These are phyloP conservation scores for Phytophthora capsici DNA, from an alignment of 352 stramenopile genomes.

Conservation along the genomic window DNA sequence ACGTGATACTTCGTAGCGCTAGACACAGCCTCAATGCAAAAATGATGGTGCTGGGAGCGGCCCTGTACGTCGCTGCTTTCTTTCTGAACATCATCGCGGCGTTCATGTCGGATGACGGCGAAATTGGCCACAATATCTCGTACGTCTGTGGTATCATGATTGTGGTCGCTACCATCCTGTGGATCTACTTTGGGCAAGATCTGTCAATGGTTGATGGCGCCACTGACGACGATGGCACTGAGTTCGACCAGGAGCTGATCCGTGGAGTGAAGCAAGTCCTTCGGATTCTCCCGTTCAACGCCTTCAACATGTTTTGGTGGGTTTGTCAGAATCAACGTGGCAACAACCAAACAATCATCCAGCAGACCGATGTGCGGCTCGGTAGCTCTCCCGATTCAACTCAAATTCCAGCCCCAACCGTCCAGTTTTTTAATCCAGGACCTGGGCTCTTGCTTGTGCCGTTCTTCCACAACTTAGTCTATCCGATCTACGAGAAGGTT, in stretches of 20 bases:
- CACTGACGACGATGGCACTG: conserved; percentile 39
- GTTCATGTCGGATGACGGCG: conserved; percentile 48
- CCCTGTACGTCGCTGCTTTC: conserved; percentile 44
- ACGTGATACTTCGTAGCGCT: conserved; percentile 36
- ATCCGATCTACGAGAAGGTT: conserved; percentile 46
- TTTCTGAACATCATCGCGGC: conserved; percentile 58
- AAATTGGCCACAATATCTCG: conserved; percentile 45
- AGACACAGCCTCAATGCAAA: conserved; percentile 34
- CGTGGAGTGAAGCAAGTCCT: conserved; percentile 63
- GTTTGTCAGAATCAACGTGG: conserved; percentile 65
- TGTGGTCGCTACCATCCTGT: conserved; percentile 45
- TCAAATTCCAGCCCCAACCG: conserved; percentile 54
- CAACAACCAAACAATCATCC: conserved; percentile 75
- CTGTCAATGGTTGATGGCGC: conserved; percentile 46
- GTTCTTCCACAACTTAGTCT: conserved; percentile 45
- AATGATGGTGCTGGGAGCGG: conserved; percentile 41
- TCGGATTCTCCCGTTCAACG: conserved; percentile 27
- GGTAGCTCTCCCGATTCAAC: conserved; percentile 34
- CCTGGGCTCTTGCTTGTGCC: conserved; percentile 48
- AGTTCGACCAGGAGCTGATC: conserved; percentile 45
- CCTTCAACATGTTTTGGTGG: conserved; percentile 68
- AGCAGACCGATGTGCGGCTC: conserved; percentile 64
- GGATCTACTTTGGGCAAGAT: conserved; percentile 52
- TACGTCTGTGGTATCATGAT: conserved; percentile 45
- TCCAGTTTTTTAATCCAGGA: conserved; percentile 56